Evolutionary conservation across 2,329 filamentous ascomycete genomes (phyloP).

Genomic region (Pseudocercospora eumusae): DNA sequence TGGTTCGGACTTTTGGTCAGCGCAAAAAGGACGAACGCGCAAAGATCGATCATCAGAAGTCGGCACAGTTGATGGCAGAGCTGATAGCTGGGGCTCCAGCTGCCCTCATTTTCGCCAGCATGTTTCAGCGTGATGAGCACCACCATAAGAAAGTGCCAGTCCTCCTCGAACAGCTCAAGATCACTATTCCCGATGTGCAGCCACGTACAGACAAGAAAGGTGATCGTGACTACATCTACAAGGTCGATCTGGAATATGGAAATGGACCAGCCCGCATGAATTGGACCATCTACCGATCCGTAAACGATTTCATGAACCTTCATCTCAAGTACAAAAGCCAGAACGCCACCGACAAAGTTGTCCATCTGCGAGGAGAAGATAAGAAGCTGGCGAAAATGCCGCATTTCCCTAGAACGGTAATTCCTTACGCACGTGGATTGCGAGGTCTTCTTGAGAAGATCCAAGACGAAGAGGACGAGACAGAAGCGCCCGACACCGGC

Average conservation of each 20-base stretch:
- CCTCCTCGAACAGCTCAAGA: slow-evolving; percentile 88
- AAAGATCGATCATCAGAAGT: slow-evolving; percentile 90
- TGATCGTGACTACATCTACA: slow-evolving; percentile 79
- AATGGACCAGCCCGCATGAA: slow-evolving; percentile 95
- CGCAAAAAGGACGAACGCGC: slow-evolving; percentile 83
- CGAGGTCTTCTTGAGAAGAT: slow-evolving; percentile 59
- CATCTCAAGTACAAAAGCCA: slow-evolving; percentile 92
- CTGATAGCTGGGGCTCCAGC: slow-evolving; percentile 89
- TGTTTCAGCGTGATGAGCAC: slow-evolving; percentile 96
- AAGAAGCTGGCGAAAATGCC: slow-evolving; percentile 73
- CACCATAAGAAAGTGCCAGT: slow-evolving; percentile 94
- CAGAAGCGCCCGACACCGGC: slow-evolving; percentile 42
- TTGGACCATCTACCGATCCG: slow-evolving; percentile 85
- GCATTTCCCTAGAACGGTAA: slow-evolving; percentile 83
- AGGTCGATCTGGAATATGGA: slow-evolving; percentile 92
- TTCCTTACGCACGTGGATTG: slow-evolving; percentile 83
- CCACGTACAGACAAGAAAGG: slow-evolving; percentile 62
- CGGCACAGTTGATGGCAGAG: slow-evolving; percentile 93
- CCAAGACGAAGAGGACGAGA: slow-evolving; percentile 72
- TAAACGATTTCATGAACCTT: slow-evolving; percentile 87
- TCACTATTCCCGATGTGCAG: slow-evolving; percentile 78
- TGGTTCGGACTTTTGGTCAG: slow-evolving; percentile 73
- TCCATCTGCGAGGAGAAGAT: slow-evolving; percentile 68
- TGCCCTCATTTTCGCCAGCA: slow-evolving; percentile 90
- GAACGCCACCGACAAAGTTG: slow-evolving; percentile 78